Conservation (phyloP, 257 asterid species). For the Capsicum chinense region DNA sequence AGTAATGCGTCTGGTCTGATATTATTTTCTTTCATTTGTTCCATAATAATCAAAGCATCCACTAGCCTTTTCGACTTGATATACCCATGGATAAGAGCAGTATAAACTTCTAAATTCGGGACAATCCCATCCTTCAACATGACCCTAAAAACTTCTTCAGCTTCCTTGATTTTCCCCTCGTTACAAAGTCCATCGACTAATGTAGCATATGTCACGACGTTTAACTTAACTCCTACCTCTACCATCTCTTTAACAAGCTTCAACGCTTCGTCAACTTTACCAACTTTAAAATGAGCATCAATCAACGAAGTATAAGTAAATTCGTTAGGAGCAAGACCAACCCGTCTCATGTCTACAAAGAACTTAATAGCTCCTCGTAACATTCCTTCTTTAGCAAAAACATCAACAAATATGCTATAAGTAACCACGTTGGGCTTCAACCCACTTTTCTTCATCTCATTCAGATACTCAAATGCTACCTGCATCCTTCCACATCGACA, state of each 20-base stretch:
- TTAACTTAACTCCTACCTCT: conserved; percentile 64
- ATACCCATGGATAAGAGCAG: conserved; percentile 82
- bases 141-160: conserved; percentile 69
- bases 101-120: conserved; percentile 72
- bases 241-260: conserved; percentile 83
- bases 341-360: conserved; percentile 85
- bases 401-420: conserved; percentile 86
- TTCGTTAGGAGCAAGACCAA: conserved; percentile 82
- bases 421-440: conserved; percentile 82
- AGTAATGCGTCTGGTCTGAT: conserved; percentile 61
- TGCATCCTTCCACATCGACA: conserved; percentile 73
- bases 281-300: conserved; percentile 76
- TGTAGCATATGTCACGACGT: conserved; percentile 70
- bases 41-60: conserved; percentile 64
- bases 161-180: conserved; percentile 73
- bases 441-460: conserved; percentile 73
- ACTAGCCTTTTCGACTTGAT: conserved; percentile 61
- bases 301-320: conserved; percentile 79
- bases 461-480: conserved; percentile 61
- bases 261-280: conserved; percentile 64
- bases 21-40: conserved; percentile 62
- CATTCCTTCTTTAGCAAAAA: conserved; percentile 92
- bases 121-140: conserved; percentile 60
- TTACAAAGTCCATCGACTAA: conserved; percentile 79
- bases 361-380: conserved; percentile 75